These are phyloP conservation scores for Xylaria sp. DNA, from an alignment of 2,329 filamentous ascomycete species.

Conservation along the genomic window DNA sequence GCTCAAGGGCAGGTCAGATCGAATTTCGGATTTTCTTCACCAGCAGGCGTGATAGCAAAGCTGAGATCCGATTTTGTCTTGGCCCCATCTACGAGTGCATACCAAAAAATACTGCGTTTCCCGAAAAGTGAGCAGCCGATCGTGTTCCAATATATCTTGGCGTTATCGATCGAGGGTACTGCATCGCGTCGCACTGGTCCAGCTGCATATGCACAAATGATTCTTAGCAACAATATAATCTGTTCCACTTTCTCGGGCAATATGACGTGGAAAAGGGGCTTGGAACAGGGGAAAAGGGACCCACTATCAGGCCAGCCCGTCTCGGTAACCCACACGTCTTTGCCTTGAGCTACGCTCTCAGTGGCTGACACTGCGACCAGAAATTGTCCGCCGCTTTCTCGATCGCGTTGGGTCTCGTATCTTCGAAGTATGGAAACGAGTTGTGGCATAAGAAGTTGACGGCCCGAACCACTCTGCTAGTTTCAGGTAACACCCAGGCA, in stretches of 20 bases:
- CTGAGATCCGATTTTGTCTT: constrained; percentile 42
- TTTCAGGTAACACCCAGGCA: constrained; percentile 40
- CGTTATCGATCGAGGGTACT: constrained; percentile 37
- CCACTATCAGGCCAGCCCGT: constrained; percentile 41
- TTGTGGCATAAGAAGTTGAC: constrained; percentile 40
- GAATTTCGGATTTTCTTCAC: constrained; percentile 32
- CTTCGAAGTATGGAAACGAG: constrained; percentile 42
- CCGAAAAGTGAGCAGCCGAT: constrained; percentile 41
- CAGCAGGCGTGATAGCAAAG: constrained; percentile 36
- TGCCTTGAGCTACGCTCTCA: constrained; percentile 37
- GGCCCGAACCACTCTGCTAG: constrained; percentile 30
- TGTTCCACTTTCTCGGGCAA: not conserved
- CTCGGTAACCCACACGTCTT: constrained; percentile 40
- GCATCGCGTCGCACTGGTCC: constrained; percentile 38
- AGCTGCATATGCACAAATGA: constrained; percentile 18
- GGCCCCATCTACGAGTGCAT: constrained; percentile 58
- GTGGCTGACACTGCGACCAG: constrained; percentile 36
- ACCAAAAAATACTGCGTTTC: constrained; percentile 56
- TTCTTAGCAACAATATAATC: not conserved
- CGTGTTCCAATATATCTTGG: constrained; percentile 41
- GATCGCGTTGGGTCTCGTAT: constrained; percentile 37
- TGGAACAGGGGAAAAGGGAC: constrained; percentile 43
- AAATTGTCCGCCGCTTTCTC: constrained; percentile 36
- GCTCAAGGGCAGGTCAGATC: constrained; percentile 32
- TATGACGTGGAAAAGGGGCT: not conserved